These are phyloP conservation scores for Ceratocystis ficicola DNA, from an alignment of 2,329 filamentous ascomycete genomes.

Conservation along the genomic window DNA sequence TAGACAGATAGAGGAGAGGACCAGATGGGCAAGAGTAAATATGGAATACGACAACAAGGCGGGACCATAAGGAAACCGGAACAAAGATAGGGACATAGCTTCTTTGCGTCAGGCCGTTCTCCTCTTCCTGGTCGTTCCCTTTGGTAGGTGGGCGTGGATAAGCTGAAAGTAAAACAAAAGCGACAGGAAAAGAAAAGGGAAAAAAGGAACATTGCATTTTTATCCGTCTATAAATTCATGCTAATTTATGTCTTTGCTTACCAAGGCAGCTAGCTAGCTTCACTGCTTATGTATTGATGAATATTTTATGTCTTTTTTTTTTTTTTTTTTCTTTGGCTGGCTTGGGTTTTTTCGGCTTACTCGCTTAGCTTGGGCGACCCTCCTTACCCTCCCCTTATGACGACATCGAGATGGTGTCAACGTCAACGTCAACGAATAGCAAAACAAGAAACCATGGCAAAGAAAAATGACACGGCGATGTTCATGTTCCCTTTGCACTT, in stretches of 20 bases:
- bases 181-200: neutral
- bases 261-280: neutral
- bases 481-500: neutral
- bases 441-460: neutral
- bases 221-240: neutral
- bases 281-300: neutral
- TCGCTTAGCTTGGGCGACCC: neutral
- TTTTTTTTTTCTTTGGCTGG: neutral
- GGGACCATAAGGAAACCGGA: too few species aligned
- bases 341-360: constrained; percentile 1
- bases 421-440: neutral
- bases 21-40: neutral
- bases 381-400: neutral
- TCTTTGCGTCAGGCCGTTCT: neutral
- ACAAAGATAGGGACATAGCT: constrained; percentile 4
- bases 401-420: neutral
- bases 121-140: neutral
- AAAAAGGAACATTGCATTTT: neutral
- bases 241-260: neutral
- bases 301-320: neutral
- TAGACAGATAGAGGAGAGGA: neutral
- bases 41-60: neutral
- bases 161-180: neutral
- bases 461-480: neutral
- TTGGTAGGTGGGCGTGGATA: neutral